Percentiles rank a stretch among this genome's conserved stretches.
Conservation (phyloP, 2,329 filamentous ascomycete genomes). For the Cadophora luteo-olivacea region DNA sequence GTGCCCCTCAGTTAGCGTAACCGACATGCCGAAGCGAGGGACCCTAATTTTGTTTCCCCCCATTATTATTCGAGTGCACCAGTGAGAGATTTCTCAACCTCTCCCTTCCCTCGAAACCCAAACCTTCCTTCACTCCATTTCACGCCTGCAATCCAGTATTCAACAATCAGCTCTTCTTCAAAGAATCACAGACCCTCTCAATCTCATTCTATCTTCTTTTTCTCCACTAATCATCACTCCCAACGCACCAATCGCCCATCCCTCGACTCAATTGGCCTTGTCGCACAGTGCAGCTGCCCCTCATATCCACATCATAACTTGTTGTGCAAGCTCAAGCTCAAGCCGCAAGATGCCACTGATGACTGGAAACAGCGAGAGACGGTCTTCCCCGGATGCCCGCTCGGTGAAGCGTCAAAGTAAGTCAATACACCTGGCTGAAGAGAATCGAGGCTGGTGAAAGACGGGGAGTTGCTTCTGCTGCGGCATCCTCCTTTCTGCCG, state of each 20-base stretch:
- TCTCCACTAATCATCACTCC: not conserved
- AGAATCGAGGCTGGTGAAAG: not conserved
- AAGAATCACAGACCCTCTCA: not conserved
- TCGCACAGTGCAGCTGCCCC: not conserved
- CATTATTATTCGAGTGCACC: not conserved
- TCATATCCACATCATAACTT: not conserved
- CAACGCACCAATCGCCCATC: conserved; percentile 4
- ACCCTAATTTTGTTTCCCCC: conserved; percentile 5
- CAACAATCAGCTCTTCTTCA: not conserved
- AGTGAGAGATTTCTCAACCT: not conserved
- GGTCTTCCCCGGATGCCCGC: conserved; percentile 39
- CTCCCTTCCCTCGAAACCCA: not conserved
- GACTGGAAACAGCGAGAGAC: conserved; percentile 22
- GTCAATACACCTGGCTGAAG: conserved; percentile 19
- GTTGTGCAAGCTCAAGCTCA: not conserved
- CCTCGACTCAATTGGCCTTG: not conserved
- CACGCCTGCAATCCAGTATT: not conserved
- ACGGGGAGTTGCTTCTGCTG: not conserved
- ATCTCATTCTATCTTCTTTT: not conserved
- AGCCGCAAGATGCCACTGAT: conserved; percentile 28
- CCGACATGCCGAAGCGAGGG: not conserved
- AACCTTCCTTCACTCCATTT: not conserved
- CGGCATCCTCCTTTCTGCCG: not conserved
- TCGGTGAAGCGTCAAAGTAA: conserved; percentile 44
- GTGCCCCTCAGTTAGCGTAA: conserved; percentile 6